phyloP scores from a whole-genome alignment of 2,329 filamentous ascomycete genomes.

The Ampelomyces quisqualis region DNA sequence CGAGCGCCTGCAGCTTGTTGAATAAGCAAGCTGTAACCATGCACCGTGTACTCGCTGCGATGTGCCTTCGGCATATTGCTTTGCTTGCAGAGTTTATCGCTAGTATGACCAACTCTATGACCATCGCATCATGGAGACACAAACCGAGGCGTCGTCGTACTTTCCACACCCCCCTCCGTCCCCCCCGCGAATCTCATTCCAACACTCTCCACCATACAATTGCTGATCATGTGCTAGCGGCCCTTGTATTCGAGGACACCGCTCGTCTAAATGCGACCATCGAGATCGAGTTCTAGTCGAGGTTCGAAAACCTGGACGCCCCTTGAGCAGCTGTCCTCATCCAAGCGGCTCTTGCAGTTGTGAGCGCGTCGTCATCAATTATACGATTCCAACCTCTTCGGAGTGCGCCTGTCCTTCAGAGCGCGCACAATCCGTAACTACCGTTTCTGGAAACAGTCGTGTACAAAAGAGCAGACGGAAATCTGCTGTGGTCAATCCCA shows the following conservation, averaged over 20 bases:
- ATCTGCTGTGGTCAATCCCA: constrained; percentile 29
- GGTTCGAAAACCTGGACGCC: constrained; percentile 70
- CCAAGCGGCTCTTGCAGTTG: constrained; percentile 63
- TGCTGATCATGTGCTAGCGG: constrained; percentile 50
- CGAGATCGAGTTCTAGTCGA: constrained; percentile 68
- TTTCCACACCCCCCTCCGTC: no score
- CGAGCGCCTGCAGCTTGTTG: no score
- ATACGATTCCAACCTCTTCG: constrained; percentile 46
- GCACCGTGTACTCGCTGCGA: no score
- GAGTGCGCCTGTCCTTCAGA: constrained; percentile 43
- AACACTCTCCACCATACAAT: neutral
- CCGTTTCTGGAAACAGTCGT: constrained; percentile 28
- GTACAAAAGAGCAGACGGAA: constrained; percentile 40
- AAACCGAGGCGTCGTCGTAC: no score
- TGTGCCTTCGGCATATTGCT: no score
- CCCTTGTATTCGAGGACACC: constrained; percentile 74
- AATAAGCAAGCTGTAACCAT: no score
- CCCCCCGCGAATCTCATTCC: no score
- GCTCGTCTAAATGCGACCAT: constrained; percentile 73
- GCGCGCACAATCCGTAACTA: constrained; percentile 23
- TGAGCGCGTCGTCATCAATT: constrained; percentile 58
- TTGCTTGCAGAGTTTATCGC: no score
- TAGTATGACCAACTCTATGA: no score
- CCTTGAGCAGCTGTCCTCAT: constrained; percentile 69
- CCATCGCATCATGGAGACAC: no score